Base-by-base conservation (phyloP, 176 grass and related monocot species). In the Paspalum notatum region DNA sequence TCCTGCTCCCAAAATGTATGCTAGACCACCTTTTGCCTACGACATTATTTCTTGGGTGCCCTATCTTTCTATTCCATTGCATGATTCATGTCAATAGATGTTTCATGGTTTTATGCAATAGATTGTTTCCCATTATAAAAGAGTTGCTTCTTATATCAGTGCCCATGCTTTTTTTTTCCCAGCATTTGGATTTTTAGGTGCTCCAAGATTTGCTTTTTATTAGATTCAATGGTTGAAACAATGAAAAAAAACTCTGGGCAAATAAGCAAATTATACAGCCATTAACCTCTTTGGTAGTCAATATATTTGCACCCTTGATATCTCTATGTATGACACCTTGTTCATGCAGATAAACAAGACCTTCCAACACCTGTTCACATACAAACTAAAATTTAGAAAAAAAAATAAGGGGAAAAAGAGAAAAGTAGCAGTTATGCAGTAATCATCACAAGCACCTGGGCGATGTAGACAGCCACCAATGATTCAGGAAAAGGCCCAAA, bases 241-340 rank as follows among this genome's bases (percentile, higher is more conserved):
- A 72, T 44, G 9, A 80, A 64, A 62, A 64, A 62, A 69, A 84
- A 85, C 4, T 26, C 43, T 45, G 43, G 45, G 52, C 6, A 62
- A 71, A 72, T 77, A 82, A 55, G 40, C 63, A 85, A 52, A 74
- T 73, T 81, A 74, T 46, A 53, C 10, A 72, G 60, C 58, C 43
- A 83, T 11, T 79, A 86, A 95, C 96, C 96, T 99, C 96, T 81
- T 99, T 99, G 20, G 96, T 99, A 43, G 88, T 90, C 70, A 95
- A 86, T 75, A 99, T 99, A 90, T 99, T 99, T 89, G 96, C 96
- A n/a, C 96, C 96, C 88, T 99, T 99, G 51, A 99, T 99, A 85
- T 99, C 96, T 91, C 96, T 93, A 82, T 99, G 96, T 82, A 99
- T 99, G 64, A 99, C 96, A 90, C 96, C 96, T 89, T 99, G 96